A percentile compares a stretch with the other conserved stretches of the same genome.
Conservation (phyloP, 441 rosid species). For the Biscutella auriculata region DNA sequence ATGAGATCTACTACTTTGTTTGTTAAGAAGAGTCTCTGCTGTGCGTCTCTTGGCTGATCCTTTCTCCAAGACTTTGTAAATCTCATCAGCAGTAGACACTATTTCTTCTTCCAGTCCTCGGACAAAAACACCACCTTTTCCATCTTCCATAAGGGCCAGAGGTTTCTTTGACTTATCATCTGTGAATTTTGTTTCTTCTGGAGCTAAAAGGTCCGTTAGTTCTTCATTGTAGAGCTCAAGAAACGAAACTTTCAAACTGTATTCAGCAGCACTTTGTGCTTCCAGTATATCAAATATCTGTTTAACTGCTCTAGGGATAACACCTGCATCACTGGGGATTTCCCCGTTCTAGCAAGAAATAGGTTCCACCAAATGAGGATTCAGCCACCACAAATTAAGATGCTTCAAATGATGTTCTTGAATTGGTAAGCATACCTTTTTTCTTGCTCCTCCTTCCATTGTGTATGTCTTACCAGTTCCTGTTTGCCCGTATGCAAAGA, state of each 20-base stretch:
- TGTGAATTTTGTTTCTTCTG: slow-evolving; percentile 67
- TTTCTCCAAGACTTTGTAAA: slow-evolving; percentile 92
- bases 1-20: slow-evolving; percentile 99
- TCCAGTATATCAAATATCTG: slow-evolving; percentile 89
- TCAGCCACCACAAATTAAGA: background rate
- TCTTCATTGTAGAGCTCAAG: slow-evolving; percentile 97
- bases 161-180: slow-evolving; percentile 97
- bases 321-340: slow-evolving; percentile 95
- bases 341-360: slow-evolving; percentile 67
- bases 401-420: background rate
- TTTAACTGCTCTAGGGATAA: slow-evolving; percentile 89
- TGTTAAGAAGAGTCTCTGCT: slow-evolving; percentile 96
- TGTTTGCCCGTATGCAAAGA: slow-evolving; percentile 97
- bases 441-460: slow-evolving; percentile 97
- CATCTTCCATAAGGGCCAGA: slow-evolving; percentile 99
- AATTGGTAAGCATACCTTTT: slow-evolving; percentile 40
- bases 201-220: slow-evolving; percentile 89
- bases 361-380: slow-evolving; percentile 13
- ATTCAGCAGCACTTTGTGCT: slow-evolving; percentile 91
- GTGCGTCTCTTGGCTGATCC: slow-evolving; percentile 98
- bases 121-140: slow-evolving; percentile 96
- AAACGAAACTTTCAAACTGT: slow-evolving; percentile 94
- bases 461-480: slow-evolving; percentile 99
- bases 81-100: slow-evolving; percentile 87
- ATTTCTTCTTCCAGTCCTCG: slow-evolving; percentile 96